Evolutionary conservation across 805 yeast species (phyloP).

Genomic region (Brettanomyces naardenensis): DNA sequence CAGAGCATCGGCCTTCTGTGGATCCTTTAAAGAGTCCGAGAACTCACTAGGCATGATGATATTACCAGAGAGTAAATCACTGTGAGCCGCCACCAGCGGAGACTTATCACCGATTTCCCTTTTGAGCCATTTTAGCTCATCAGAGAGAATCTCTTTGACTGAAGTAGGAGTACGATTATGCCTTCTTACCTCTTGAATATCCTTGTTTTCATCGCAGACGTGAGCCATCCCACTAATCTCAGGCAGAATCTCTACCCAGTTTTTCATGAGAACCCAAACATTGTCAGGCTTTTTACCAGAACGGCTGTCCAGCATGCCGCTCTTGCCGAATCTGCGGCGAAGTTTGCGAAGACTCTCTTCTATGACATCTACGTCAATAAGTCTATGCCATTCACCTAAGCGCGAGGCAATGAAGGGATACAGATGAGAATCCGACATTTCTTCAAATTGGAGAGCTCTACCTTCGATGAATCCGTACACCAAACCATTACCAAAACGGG

Average conservation of each 20-base stretch:
- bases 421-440: conserved; percentile 38
- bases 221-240: conserved; percentile 31
- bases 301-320: conserved; percentile 16
- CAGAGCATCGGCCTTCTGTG: conserved; percentile 14
- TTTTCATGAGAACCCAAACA: conserved; percentile 52
- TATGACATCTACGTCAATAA: conserved; percentile 36
- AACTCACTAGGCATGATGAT: conserved; percentile 47
- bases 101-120: conserved; percentile 34
- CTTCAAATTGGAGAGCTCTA: conserved; percentile 46
- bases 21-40: conserved; percentile 11
- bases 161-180: background rate
- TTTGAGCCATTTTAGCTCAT: conserved; percentile 52
- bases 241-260: conserved; percentile 62
- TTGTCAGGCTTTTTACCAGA: conserved; percentile 15
- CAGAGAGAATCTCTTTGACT: conserved; percentile 30
- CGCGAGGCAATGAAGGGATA: conserved; percentile 56
- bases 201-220: conserved; percentile 29
- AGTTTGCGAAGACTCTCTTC: conserved; percentile 37
- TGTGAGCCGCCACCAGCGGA: conserved; percentile 56
- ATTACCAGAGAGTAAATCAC: conserved; percentile 70
- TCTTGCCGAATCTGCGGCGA: conserved; percentile 18
- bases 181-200: conserved; percentile 10
- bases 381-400: conserved; percentile 64
- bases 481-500: conserved; percentile 64
- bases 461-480: conserved; percentile 67